Evolutionary conservation across 768 basidiomycete species (phyloP), one percentile per base, ranked within the genome.

Genomic region (Gelatoporia subvermispora): DNA sequence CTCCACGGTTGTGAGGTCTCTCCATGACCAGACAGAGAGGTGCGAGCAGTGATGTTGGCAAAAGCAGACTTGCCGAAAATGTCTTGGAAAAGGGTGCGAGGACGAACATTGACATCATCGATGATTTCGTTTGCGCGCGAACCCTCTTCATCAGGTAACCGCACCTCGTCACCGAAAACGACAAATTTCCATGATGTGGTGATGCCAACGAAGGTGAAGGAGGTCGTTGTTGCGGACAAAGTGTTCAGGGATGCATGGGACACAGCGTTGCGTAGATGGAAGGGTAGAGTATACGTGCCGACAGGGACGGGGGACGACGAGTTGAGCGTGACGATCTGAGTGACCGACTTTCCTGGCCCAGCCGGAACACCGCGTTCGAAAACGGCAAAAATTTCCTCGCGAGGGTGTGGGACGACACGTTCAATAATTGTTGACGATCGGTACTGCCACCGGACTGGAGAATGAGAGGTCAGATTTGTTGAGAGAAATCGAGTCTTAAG

Each of bases 1-100:
- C 64, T 67, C 68, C 67, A 68, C 20, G 64, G 65, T 51, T 62
- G 53, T 10, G 59, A 49, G 34, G 55, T 43, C 4, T 49, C 20
- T 0, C 63, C 55, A 49, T 61, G 50, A 35, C 54, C 47, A 35
- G 63, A 58, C 5, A 48, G 41, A n/a, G 53, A 45, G 21, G 58
- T 47, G 25, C 46, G 28, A 11, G 53, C 44, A 16, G 64, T 53
- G 28, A 60, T 51, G 25, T 69, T 61, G 5, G 59, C 57, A 56
- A 93, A 81, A 2, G 86, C 85, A 38, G 88, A 79, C 50, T 78
- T 72, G 35, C 93, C 93, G 60, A 95, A 96, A 60, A 94, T 88
- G 60, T 94, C 92, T 64, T 91, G 86, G 68, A 94, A 91, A 7
- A 96, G 70, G 8, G 89, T 86, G 49, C 74, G 70, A 7, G 72